Conservation (phyloP, 2,329 filamentous ascomycete genomes). For the Penicillium janthinellum region DNA sequence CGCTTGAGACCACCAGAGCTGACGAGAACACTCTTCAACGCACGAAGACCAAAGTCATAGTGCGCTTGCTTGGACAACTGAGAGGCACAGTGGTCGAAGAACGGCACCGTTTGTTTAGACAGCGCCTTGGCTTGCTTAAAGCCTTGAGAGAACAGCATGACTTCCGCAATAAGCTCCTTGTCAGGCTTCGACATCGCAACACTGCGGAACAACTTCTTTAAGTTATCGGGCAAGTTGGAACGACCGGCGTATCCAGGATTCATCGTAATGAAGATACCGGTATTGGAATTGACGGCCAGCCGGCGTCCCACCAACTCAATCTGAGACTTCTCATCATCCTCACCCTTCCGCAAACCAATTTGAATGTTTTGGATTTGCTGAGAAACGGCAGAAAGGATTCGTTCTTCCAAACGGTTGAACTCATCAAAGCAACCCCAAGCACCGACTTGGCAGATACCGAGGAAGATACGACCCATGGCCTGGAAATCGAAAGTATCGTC, state of each 20-base stretch:
- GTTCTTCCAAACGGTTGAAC: constrained; percentile 98
- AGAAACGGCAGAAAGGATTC: constrained; percentile 95
- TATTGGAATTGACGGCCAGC: constrained; percentile 85
- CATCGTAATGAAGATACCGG: constrained; percentile 99
- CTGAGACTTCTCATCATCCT: constrained; percentile 77
- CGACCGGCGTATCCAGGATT: constrained; percentile 98
- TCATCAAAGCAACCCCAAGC: constrained; percentile 99
- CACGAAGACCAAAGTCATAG: constrained; percentile 97
- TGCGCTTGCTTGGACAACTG: constrained; percentile 93
- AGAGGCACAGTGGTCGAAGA: constrained; percentile 88
- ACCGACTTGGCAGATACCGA: constrained; percentile 98
- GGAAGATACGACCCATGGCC: constrained; percentile 98
- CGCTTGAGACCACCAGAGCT: constrained; percentile 94
- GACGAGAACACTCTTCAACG: constrained; percentile 95
- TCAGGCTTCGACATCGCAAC: constrained; percentile 99
- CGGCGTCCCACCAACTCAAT: constrained; percentile 94
- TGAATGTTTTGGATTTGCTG: constrained; percentile 99
- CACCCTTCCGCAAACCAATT: constrained; percentile 84
- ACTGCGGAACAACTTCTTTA: constrained; percentile 99
- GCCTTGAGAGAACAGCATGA: constrained; percentile 99
- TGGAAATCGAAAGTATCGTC: constrained; percentile 99
- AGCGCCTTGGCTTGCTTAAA: constrained; percentile 95
- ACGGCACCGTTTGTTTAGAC: constrained; percentile 94
- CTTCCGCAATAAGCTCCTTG: constrained; percentile 98
- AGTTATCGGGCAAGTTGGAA: constrained; percentile 95